Conservation (phyloP, 495 filamentous ascomycete genomes). For the Chaetomium cochliodes region DNA sequence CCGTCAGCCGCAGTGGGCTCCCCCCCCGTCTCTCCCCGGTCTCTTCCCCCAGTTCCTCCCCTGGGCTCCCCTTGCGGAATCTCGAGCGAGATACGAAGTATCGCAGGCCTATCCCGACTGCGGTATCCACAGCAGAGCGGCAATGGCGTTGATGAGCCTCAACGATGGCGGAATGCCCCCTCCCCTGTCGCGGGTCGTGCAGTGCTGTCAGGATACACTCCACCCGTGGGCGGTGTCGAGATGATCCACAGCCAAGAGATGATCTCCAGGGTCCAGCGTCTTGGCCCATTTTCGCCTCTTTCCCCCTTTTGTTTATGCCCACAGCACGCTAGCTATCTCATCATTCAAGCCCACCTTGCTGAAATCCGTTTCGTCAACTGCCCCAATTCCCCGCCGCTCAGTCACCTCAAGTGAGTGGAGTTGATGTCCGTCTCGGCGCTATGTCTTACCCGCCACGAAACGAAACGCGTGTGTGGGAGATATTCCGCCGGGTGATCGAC, state of each 20-base stretch:
- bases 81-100: not conserved
- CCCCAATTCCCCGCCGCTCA: not conserved
- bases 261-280: conserved; percentile 5
- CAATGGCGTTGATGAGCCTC: conserved; percentile 10
- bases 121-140: not conserved
- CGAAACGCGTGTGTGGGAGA: not conserved
- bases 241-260: not conserved
- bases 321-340: not conserved
- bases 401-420: not conserved
- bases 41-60: not conserved
- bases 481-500: conserved; percentile 17
- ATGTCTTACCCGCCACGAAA: conserved; percentile 9
- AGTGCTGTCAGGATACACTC: not conserved
- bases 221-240: not conserved
- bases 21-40: not conserved
- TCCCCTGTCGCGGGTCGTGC: not conserved
- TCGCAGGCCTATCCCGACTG: not conserved
- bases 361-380: not conserved
- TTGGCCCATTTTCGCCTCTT: not conserved
- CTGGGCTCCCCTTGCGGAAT: not conserved
- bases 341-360: not conserved
- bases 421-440: not conserved
- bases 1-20: conserved; percentile 5
- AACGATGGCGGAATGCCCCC: conserved; percentile 8
- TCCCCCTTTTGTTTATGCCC: not conserved